phyloP scores from a whole-genome alignment of 2,329 filamentous ascomycete species.

The Phyllosticta citriasiana region DNA sequence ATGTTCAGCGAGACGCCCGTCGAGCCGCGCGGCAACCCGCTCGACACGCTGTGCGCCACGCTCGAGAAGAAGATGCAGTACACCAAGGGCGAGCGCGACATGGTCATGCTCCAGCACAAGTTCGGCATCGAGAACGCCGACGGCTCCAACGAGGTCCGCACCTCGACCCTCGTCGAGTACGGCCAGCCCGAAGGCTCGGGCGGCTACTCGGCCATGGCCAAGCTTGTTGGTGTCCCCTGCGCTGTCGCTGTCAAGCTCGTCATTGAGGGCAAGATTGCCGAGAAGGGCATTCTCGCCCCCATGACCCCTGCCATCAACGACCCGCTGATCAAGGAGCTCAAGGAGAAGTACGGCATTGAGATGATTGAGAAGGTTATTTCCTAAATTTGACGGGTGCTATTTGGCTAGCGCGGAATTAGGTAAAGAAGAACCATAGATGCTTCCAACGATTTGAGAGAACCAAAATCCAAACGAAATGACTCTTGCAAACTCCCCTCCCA shows the following conservation, averaged over 20 bases:
- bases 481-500: too few species aligned
- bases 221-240: slow-evolving; percentile 67
- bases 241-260: slow-evolving; percentile 68
- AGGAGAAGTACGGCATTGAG: slow-evolving; percentile 66
- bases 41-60: slow-evolving; percentile 83
- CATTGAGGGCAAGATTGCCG: slow-evolving; percentile 60
- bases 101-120: slow-evolving; percentile 70
- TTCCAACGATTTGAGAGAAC: not conserved
- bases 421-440: not conserved
- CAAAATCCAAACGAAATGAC: not conserved
- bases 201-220: slow-evolving; percentile 77
- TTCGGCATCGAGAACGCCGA: slow-evolving; percentile 79
- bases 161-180: slow-evolving; percentile 74
- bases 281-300: slow-evolving; percentile 68
- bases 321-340: slow-evolving; percentile 67
- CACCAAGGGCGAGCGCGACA: slow-evolving; percentile 70
- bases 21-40: slow-evolving; percentile 63
- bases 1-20: slow-evolving; percentile 60
- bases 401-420: not conserved
- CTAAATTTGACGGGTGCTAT: not conserved
- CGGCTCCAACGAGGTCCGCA: slow-evolving; percentile 65
- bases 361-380: slow-evolving; percentile 56
- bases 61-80: slow-evolving; percentile 90
- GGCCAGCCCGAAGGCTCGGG: slow-evolving; percentile 62
- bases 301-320: slow-evolving; percentile 62